phyloP scores from a whole-genome alignment of 2,329 filamentous ascomycete genomes.

The Bipolaris oryzae region DNA sequence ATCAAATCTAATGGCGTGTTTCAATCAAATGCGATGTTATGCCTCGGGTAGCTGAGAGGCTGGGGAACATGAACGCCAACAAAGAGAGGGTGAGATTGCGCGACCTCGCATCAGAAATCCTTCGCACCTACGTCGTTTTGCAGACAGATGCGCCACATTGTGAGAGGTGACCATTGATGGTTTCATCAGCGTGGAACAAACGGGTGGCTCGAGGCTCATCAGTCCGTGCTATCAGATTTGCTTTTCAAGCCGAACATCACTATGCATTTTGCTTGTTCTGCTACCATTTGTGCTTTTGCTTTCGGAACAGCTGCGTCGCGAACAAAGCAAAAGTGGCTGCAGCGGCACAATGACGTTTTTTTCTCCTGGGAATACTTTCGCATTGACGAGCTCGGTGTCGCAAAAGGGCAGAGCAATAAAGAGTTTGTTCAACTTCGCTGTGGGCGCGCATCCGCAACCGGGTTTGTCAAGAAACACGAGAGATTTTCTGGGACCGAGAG shows the following conservation, averaged over 20 bases:
- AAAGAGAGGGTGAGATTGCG: constrained; percentile 9
- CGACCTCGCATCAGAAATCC: background rate
- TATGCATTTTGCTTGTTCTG: background rate
- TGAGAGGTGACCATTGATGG: constrained; percentile 16
- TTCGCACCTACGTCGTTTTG: constrained; percentile 12
- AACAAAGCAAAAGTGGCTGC: constrained; percentile 10
- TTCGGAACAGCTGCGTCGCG: background rate
- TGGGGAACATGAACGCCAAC: constrained; percentile 5
- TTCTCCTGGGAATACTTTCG: background rate
- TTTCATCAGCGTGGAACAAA: constrained; percentile 19
- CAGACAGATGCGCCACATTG: constrained; percentile 16
- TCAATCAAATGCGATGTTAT: background rate
- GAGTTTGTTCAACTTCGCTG: background rate
- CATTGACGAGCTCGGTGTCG: constrained; percentile 3
- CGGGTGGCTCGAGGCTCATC: constrained; percentile 23
- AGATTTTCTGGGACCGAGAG: constrained; percentile 2
- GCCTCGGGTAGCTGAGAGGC: constrained; percentile 1
- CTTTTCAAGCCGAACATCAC: constrained; percentile 17
- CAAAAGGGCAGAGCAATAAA: constrained; percentile 9
- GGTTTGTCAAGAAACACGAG: constrained; percentile 19
- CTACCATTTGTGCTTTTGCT: constrained; percentile 8
- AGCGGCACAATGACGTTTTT: constrained; percentile 8
- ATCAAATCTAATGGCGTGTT: background rate
- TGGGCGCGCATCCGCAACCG: constrained; percentile 15
- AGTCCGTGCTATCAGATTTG: constrained; percentile 16